These are phyloP conservation scores for Shiraia sp. DNA, from an alignment of 2,329 filamentous ascomycete species.

Conservation along the genomic window DNA sequence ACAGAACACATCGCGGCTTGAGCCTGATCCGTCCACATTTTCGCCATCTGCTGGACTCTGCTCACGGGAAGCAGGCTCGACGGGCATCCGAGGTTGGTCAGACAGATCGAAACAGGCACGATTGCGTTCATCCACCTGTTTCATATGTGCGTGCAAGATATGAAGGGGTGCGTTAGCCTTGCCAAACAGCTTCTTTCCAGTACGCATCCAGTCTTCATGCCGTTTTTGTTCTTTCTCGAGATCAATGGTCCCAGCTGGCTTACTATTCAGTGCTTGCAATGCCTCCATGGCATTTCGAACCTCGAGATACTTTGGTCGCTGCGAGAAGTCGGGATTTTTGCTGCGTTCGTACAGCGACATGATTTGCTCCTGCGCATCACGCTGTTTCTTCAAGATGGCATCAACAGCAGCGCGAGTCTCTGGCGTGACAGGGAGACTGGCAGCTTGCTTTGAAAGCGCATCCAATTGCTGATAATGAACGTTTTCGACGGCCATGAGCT, in stretches of 20 bases:
- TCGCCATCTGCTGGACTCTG: constrained; percentile 62
- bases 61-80: constrained; percentile 88
- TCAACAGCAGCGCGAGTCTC: constrained; percentile 84
- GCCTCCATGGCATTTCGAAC: constrained; percentile 89
- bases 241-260: constrained; percentile 86
- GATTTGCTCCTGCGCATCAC: constrained; percentile 90
- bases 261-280: constrained; percentile 86
- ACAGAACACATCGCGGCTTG: constrained; percentile 83
- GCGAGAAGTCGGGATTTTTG: constrained; percentile 72
- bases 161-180: constrained; percentile 97
- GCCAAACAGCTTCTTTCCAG: constrained; percentile 95
- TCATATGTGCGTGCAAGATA: constrained; percentile 92
- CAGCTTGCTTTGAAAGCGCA: constrained; percentile 82
- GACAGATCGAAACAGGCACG: constrained; percentile 86
- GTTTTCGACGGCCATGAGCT: constrained; percentile 87
- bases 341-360: constrained; percentile 78
- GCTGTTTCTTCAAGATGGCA: constrained; percentile 91
- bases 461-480: constrained; percentile 95
- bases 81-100: constrained; percentile 85
- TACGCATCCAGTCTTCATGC: constrained; percentile 99
- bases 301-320: constrained; percentile 84
- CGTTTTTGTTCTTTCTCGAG: constrained; percentile 92
- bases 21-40: constrained; percentile 51
- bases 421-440: constrained; percentile 75
- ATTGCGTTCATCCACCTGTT: constrained; percentile 89